These are phyloP conservation scores for Trichoderma sp. DNA, from an alignment of 2,329 filamentous ascomycete genomes.

Conservation along the genomic window DNA sequence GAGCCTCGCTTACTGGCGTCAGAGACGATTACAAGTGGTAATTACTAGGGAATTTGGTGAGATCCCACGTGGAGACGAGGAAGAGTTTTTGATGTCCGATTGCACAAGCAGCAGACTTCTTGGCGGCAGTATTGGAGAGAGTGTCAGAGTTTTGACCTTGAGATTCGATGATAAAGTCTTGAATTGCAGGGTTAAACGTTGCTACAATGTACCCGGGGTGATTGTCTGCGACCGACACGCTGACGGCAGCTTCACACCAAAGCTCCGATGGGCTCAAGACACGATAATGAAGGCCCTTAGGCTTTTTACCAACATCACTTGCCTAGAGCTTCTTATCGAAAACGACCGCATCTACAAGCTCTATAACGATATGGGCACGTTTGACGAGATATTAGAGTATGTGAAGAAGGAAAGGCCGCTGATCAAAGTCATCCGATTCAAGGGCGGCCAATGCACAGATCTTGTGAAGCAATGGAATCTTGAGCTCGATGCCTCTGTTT, in stretches of 20 bases:
- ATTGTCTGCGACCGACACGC: background rate
- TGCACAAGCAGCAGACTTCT: background rate
- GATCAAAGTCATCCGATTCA: slow-evolving; percentile 6
- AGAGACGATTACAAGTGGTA: background rate
- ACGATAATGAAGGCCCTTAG: slow-evolving; percentile 9
- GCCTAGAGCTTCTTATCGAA: slow-evolving; percentile 1
- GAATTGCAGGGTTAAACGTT: background rate
- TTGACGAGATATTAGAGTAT: background rate
- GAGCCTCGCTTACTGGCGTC: background rate
- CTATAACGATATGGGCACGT: background rate
- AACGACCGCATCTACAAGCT: background rate
- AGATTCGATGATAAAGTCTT: slow-evolving; percentile 12
- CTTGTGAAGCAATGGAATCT: background rate
- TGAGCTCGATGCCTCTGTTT: slow-evolving; percentile 11
- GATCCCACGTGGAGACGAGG: background rate
- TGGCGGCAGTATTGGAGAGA: background rate
- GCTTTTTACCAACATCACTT: background rate
- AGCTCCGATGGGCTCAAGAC: slow-evolving; percentile 7
- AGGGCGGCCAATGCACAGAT: background rate
- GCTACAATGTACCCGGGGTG: background rate
- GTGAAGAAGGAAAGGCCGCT: background rate
- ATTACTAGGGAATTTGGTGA: slow-evolving; percentile 2
- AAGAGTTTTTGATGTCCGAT: background rate
- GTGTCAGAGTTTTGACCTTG: background rate
- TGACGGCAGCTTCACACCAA: background rate